A percentile compares a stretch with the other conserved stretches of the same genome.
phyloP scores from a whole-genome alignment of 306 rosid species.

The Pyrus communis region DNA sequence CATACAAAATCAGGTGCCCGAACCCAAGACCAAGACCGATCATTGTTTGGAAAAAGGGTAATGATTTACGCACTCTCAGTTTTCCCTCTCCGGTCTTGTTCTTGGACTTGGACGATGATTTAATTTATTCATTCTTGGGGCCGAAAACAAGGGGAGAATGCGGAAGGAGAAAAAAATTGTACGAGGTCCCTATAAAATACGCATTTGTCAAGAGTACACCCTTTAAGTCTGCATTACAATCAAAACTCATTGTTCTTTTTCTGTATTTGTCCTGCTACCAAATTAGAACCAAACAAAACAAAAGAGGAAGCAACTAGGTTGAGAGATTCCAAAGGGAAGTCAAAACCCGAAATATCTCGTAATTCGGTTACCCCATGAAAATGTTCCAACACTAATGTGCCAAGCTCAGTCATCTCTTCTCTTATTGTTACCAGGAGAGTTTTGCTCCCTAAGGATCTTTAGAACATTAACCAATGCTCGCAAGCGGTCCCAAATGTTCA shows the following conservation, averaged over 20 bases:
- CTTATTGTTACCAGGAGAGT: conserved; percentile 26
- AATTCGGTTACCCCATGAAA: conserved; percentile 7
- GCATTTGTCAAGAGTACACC: not conserved
- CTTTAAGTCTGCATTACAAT: not conserved
- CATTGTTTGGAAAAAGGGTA: not conserved
- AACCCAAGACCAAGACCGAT: not conserved
- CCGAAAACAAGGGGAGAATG: not conserved
- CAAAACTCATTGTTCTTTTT: not conserved
- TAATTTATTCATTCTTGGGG: too few relatives aligned
- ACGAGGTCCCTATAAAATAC: not conserved
- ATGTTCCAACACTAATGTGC: not conserved
- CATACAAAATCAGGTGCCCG: not conserved
- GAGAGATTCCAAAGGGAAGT: not conserved
- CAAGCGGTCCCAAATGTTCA: conserved; percentile 81
- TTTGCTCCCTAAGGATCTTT: conserved; percentile 61
- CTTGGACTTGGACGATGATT: too few relatives aligned
- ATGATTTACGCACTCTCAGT: too few relatives aligned
- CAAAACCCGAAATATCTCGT: conserved; percentile 13
- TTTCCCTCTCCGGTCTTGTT: too few relatives aligned
- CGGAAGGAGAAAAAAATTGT: not conserved
- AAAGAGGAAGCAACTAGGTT: not conserved
- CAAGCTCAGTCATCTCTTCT: conserved; percentile 29
- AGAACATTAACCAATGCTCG: conserved; percentile 69
- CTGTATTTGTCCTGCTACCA: not conserved
- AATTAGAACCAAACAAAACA: not conserved